Percentiles rank a stretch among this genome's conserved stretches.
phyloP scores from a whole-genome alignment of 257 asterid species.

The Linderniella brevidens region DNA sequence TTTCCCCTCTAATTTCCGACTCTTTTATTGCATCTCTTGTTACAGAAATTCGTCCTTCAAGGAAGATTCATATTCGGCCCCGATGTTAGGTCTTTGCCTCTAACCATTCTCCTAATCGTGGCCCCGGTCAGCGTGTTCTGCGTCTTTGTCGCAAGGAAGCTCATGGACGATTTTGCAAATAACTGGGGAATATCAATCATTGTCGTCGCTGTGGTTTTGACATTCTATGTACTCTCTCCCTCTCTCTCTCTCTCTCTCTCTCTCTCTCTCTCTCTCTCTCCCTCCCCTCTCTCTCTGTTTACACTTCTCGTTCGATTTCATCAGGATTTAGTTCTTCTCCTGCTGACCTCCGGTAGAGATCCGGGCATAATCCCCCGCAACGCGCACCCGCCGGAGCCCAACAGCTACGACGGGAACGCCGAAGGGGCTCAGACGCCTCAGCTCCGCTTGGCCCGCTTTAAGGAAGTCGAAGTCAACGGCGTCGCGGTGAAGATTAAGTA shows the following conservation, averaged over 20 bases:
- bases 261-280: background rate
- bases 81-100: conserved; percentile 43
- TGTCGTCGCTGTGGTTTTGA: conserved; percentile 33
- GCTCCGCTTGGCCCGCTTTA: conserved; percentile 70
- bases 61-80: conserved; percentile 87
- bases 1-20: background rate
- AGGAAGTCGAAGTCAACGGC: conserved; percentile 88
- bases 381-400: conserved; percentile 94
- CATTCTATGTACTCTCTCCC: conserved; percentile 46
- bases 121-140: conserved; percentile 65
- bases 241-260: background rate
- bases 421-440: conserved; percentile 93
- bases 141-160: conserved; percentile 44
- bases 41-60: conserved; percentile 63
- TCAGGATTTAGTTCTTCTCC: conserved; percentile 80
- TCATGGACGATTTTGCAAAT: conserved; percentile 54
- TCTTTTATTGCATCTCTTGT: background rate
- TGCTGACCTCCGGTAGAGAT: conserved; percentile 94
- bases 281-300: background rate
- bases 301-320: conserved; percentile 4
- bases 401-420: conserved; percentile 54
- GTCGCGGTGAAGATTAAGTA: conserved; percentile 68
- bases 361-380: conserved; percentile 93
- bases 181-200: conserved; percentile 51
- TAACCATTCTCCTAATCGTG: conserved; percentile 44